Base-by-base conservation (phyloP, 2,329 filamentous ascomycete species). In the Talaromyces atroroseus region DNA sequence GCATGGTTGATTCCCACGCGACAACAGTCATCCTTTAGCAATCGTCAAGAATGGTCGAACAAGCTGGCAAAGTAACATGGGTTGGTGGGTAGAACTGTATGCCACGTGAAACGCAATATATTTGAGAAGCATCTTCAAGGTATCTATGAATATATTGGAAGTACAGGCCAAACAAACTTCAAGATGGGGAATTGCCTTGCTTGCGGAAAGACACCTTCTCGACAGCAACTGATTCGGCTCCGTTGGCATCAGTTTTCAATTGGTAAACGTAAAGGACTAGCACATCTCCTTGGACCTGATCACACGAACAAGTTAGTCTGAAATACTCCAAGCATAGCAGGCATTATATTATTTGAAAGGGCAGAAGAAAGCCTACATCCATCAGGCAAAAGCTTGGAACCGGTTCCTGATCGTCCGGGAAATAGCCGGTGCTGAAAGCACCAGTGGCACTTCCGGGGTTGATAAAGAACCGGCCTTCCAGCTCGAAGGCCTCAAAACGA, bases 251-350 rank as follows among this genome's bases (percentile, higher is more conserved):
- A 68, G 87, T 90, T 70, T 86, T 83, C 67, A 92, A 74, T 71
- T 92, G 88, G 71, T 97, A 97, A 53, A 97, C 92, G 72, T 97
- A 97, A 50, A 97, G 80, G 58, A 95, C 95, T 63, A 97, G 82
- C 16, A 95, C 95, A 70, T 96, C 95, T 32, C 92, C 92, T 82
- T 97, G 92, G 36, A 95, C 90, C 90, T 95, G 44, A 6, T 29
- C 26, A 16, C n/a, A 14, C 42, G 24, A 23, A 20, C 54, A 29
- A 54, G 52, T 63, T 44, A 58, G 50, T 52, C 64, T 32, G 29
- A 32, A 10, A 32, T 8, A 32, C 29, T 2, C 24, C 24, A 47
- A 65, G 62, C 57, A 62, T 48, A 24, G 21, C n/a, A n/a, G n/a
- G n/a, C n/a, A n/a, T n/a, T n/a, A n/a, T n/a, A n/a, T 14, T 29